phyloP scores from a whole-genome alignment of 495 filamentous ascomycete genomes.

The Penicillium bialowiezense region DNA sequence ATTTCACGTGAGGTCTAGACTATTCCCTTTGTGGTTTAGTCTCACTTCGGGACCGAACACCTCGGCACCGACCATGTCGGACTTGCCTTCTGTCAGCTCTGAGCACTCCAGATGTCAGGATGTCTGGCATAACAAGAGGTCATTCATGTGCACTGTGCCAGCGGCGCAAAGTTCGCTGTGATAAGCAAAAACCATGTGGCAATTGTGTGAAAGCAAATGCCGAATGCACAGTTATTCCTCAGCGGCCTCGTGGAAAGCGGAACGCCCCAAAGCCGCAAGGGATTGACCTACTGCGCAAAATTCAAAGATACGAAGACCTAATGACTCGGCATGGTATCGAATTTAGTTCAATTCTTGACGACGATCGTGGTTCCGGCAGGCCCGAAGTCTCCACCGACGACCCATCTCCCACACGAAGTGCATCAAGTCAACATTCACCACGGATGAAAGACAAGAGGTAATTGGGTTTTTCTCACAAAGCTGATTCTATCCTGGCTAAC shows the following conservation, averaged over 20 bases:
- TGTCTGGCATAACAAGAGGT: not conserved
- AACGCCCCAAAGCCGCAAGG: constrained; percentile 14
- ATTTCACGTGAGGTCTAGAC: not conserved
- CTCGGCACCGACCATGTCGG: not conserved
- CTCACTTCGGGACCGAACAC: not conserved
- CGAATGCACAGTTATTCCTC: constrained; percentile 23
- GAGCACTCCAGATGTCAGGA: no score
- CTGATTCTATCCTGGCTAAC: not conserved
- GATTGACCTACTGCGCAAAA: constrained; percentile 16
- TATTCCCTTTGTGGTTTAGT: constrained; percentile 7
- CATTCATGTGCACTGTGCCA: constrained; percentile 25
- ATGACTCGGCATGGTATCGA: constrained; percentile 28
- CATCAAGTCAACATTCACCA: not conserved
- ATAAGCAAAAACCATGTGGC: constrained; percentile 30
- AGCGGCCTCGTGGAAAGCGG: constrained; percentile 20
- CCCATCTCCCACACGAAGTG: not conserved
- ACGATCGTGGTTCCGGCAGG: not conserved
- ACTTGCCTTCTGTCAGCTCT: no score
- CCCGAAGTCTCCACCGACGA: not conserved
- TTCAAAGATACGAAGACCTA: constrained; percentile 26
- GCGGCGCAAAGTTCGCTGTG: constrained; percentile 38
- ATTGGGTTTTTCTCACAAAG: not conserved
- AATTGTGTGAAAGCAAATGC: constrained; percentile 27
- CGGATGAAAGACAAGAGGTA: not conserved
- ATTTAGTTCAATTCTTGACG: constrained; percentile 12